phyloP scores from a whole-genome alignment of 2,329 filamentous ascomycete species.

The Alternaria brassicicola region DNA sequence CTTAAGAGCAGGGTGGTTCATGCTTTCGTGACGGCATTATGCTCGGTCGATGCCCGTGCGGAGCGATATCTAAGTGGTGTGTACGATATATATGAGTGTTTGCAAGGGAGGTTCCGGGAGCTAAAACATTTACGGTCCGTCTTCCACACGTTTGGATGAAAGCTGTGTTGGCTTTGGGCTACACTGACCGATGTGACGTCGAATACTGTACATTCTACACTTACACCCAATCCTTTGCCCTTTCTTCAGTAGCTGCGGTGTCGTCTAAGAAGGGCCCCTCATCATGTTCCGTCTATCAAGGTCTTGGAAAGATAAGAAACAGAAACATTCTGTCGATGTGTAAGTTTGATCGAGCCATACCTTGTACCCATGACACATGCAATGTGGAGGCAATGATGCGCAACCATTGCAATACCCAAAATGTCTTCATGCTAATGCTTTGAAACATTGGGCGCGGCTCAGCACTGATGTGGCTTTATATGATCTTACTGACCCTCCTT shows the following conservation, averaged over 20 bases:
- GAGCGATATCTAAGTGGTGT: not conserved
- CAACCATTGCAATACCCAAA: not conserved
- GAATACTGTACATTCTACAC: not conserved
- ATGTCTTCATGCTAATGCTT: not conserved
- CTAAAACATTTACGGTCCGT: conserved; percentile 7
- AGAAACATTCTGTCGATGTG: not conserved
- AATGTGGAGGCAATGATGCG: not conserved
- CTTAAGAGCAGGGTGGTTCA: conserved; percentile 3
- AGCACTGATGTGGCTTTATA: not conserved
- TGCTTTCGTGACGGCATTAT: conserved; percentile 7
- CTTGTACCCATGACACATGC: not conserved
- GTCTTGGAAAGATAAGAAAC: conserved; percentile 4
- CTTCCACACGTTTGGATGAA: not conserved
- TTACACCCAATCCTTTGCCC: not conserved
- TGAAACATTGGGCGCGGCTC: not conserved
- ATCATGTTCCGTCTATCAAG: conserved; percentile 14
- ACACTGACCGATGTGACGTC: not conserved
- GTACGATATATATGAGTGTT: conserved; percentile 14
- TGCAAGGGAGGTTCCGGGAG: conserved; percentile 10
- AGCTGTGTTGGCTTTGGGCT: not conserved
- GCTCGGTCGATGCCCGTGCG: conserved; percentile 6
- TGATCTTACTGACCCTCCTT: not conserved
- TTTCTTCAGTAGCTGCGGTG: not conserved
- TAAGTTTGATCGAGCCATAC: conserved; percentile 4
- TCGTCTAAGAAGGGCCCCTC: not conserved